Base-by-base conservation (phyloP, 1,139 yeast species). In the Barnettozyma hawaiiensis region DNA sequence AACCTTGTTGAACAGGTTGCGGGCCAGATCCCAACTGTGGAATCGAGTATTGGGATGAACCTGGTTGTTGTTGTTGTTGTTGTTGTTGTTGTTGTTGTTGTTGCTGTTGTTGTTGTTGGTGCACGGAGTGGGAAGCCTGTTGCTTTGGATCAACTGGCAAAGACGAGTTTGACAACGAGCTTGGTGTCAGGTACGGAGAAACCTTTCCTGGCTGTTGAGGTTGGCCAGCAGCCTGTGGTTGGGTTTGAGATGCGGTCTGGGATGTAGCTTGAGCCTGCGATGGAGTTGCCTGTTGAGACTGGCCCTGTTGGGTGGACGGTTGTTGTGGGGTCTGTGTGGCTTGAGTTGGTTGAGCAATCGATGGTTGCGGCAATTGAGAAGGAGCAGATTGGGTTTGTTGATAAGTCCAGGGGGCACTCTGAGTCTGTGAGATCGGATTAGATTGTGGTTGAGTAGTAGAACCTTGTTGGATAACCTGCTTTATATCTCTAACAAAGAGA, bases 401-500 rank as follows among this genome's bases (percentile, higher is more conserved):
- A 37, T 46, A 47, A 4, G 44, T 43, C 53, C 50, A 54, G 27
- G 55, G 31, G 5, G 44, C 18, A 21, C 35, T 33, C 32, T 39
- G 21, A 21, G 33, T 14, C 10, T 24, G 19, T 4, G 40, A 41
- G 15, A 40, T 36, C 39, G 53, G 52, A 37, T 48, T 51, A n/a
- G 52, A 37, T 40, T 51, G 56, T 31, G 56, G 58, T 41, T 56
- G 60, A 11, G 59, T 54, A 3, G 62, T 55, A 11, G 63, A 53
- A 19, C 62, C 62, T 41, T 60, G 64, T 42, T 61, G 80, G 43
- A 84, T 77, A 31, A 80, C 82, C 56, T 78, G 64, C 60, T 85
- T 85, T 56, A 87, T 86, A 62, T 89, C 95, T 51, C 85, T 77
- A 35, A 87, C 96, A 65, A 89, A 87, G 49, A 89, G 70, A 2